Percentiles rank a stretch among this genome's conserved stretches.
Evolutionary conservation across 352 stramenopile species (phyloP).

Genomic region (Pythium dissimile): DNA sequence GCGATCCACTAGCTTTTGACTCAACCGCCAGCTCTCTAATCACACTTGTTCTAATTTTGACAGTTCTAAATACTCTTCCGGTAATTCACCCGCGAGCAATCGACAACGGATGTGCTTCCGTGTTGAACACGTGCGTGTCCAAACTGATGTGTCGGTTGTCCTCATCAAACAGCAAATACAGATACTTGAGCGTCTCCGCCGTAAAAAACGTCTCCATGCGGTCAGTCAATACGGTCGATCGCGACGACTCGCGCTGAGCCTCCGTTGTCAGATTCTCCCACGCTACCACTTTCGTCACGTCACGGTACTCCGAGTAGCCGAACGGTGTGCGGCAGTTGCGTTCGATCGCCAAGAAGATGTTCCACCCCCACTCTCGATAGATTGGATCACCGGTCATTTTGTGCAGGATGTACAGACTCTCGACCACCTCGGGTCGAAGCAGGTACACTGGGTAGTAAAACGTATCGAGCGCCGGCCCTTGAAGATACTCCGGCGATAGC

Average conservation of each 20-base stretch:
- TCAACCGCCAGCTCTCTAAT: too few species aligned
- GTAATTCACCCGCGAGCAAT: too few species aligned
- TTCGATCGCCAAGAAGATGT: constrained; percentile 93
- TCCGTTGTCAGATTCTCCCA: not conserved
- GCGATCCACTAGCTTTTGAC: too few species aligned
- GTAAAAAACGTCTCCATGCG: constrained; percentile 98
- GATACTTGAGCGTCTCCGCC: constrained; percentile 98
- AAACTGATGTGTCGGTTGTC: constrained; percentile 72
- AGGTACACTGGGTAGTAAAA: constrained; percentile 78
- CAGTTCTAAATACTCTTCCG: too few species aligned
- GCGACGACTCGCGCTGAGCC: not conserved
- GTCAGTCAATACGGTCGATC: constrained; percentile 53
- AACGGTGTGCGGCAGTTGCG: constrained; percentile 82
- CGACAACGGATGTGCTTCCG: constrained; percentile 90
- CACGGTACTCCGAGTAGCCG: constrained; percentile 75
- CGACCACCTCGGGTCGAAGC: constrained; percentile 92
- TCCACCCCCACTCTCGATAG: constrained; percentile 94
- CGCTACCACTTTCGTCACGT: constrained; percentile 26
- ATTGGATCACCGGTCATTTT: constrained; percentile 91
- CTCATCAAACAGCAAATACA: constrained; percentile 91
- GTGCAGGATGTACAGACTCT: constrained; percentile 95
- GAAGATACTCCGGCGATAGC: constrained; percentile 90
- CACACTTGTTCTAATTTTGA: too few species aligned
- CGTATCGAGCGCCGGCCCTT: not conserved
- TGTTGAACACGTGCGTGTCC: constrained; percentile 95